Base-by-base conservation (phyloP, 2,329 filamentous ascomycete genomes). In the Cytospora mali region DNA sequence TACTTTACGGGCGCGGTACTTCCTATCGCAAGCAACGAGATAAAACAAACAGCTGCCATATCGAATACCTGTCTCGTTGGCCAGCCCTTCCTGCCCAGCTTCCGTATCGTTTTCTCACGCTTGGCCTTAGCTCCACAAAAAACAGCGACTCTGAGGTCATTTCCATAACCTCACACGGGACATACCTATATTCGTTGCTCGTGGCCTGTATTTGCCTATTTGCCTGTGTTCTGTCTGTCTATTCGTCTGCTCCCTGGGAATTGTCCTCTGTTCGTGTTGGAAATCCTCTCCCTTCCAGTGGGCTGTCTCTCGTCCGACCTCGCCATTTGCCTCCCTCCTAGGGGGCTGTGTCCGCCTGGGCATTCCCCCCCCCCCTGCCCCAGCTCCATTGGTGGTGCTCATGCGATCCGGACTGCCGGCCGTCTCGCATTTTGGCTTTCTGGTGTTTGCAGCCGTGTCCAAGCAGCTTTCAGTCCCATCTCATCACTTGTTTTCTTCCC, bases 401-500 rank as follows among this genome's bases (percentile, higher is more conserved):
- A 46, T 13, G 42, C 42, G n/a, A 46, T n/a, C n/a, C 42, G 42
- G 42, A 21, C 27, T 54, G 46, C 33, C 25, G 25, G 7, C 48
- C n/a, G n/a, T 56, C 35, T 23, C 31, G 29, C 29, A 31, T 13
- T 54, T 35, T 51, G 39, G 28, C 16, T n/a, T 18, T 31, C 6
- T 56, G 27, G 9, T 48, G 9, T 33, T 23, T 49, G 21, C 39
- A 29, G 28, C 31, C 33, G 42, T 53, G 28, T 28, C 27, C 46
- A 48, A 16, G 18, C 35, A 48, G 50, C 51, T 48, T 27, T 48
- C 31, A 51, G 33, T 42, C 50, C 35, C 35, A 35, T 49, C n/a
- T n/a, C 18, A n/a, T 10, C n/a, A 28, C 50, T 42, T 33, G 18
- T 48, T 51, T 23, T 18, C 50, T 23, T 60, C 27, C 58, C 58